Base-by-base conservation (phyloP, 768 basidiomycete genomes). In the Naganishia antarctica region DNA sequence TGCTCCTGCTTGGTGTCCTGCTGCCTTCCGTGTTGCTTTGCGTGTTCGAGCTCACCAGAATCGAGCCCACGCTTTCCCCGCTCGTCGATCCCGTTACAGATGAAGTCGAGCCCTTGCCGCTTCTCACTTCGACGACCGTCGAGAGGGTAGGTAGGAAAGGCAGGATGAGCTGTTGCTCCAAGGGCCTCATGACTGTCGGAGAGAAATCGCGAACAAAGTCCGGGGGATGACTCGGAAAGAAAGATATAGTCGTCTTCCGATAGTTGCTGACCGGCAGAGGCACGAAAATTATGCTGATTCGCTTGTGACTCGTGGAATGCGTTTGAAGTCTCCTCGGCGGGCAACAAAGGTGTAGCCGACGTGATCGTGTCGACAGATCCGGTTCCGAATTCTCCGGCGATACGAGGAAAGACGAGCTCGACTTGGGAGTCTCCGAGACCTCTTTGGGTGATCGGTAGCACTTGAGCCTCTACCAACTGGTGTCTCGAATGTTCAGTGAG, bases 181-280 rank as follows among this genome's bases (percentile, higher is more conserved):
- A 34, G 3, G 23, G n/a, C 26, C 21, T 40, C 37, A 29, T 25
- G n/a, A 2, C 32, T 15, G 13, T 26, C 37, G 34, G 53, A 23
- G 26, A 3, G 5, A 34, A 18, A 25, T 37, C 23, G 53, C 32
- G 53, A 25, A 16, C 53, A n/a, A 26, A 29, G n/a, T 57, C 37
- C 21, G 53, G 34, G 15, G 26, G 53, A 37, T 23, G 37, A 15
- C 8, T n/a, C 16, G 53, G 53, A 1, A 7, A 57, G 53, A 57
- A 57, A 26, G 53, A 57, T 40, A 57, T 57, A 57, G 53, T 57
- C 53, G 53, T 57, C 53, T 57, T 57, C 53, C 37, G 53, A 26
- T 57, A 37, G 32, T 40, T 57, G 53, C 34, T 57, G 53, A 37
- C n/a, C 21, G 21, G 29, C 32, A 25, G n/a, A 37, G 53, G 34